Evolutionary conservation across 73 alveolate species (phyloP).

Genomic region (Paramecium octaurelia): DNA sequence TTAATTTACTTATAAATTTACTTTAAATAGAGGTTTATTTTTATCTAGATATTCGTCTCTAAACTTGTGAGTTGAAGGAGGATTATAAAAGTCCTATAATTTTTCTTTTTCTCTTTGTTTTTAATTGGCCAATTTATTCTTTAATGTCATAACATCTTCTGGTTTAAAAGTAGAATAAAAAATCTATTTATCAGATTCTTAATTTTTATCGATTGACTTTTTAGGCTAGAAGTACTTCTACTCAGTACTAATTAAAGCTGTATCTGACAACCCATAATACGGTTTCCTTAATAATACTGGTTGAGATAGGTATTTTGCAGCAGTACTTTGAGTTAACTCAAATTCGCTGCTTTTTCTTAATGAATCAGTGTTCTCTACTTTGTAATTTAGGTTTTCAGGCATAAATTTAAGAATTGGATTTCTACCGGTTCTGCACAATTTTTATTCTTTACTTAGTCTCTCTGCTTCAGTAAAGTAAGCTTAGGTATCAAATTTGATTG

Average conservation of each 20-base stretch:
- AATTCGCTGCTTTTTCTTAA: background rate
- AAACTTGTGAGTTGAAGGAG: constrained; percentile 34
- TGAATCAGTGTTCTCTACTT: background rate
- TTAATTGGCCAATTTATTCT: background rate
- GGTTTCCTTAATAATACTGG: background rate
- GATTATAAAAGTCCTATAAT: background rate
- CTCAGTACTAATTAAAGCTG: background rate
- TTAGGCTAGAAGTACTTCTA: background rate
- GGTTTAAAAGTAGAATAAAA: constrained; percentile 27
- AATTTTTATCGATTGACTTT: background rate
- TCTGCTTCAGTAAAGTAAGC: constrained; percentile 4
- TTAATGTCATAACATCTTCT: constrained; percentile 15
- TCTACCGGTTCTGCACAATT: background rate
- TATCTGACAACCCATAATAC: constrained; percentile 7
- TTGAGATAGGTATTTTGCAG: constrained; percentile 3
- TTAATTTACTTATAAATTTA: background rate
- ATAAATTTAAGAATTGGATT: constrained; percentile 16
- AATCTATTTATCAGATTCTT: background rate
- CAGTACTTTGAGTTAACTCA: background rate
- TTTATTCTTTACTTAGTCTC: background rate
- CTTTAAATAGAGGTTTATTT: background rate
- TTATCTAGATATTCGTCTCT: constrained; percentile 2
- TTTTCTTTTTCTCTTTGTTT: constrained; percentile 39
- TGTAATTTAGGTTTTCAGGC: constrained; percentile 8
- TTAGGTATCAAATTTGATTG: background rate